phyloP scores from a whole-genome alignment of 257 asterid species.

The Solanum rostratum region DNA sequence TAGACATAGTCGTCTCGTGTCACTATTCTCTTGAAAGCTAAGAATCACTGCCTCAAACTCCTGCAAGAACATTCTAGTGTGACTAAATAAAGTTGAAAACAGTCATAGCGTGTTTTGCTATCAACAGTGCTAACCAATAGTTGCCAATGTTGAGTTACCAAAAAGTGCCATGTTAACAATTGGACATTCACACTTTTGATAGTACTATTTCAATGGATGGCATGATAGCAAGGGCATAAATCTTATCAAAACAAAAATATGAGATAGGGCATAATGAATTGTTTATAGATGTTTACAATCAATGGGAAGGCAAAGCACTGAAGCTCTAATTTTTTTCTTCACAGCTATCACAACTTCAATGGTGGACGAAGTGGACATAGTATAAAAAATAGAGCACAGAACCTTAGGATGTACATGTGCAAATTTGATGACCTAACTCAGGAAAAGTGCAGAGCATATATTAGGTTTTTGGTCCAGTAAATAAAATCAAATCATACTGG shows the following conservation, averaged over 20 bases:
- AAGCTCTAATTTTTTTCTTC: not conserved
- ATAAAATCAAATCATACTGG: not conserved
- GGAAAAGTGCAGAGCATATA: not conserved
- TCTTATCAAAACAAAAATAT: not conserved
- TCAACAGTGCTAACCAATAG: not conserved
- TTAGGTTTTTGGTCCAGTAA: not conserved
- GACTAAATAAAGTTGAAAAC: not conserved
- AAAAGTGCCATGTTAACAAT: not conserved
- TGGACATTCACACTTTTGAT: not conserved
- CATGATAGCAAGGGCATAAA: not conserved
- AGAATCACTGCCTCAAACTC: not conserved
- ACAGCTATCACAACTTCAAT: not conserved
- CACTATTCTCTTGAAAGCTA: not conserved
- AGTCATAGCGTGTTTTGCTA: not conserved
- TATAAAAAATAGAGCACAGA: not conserved
- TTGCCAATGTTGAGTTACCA: not conserved
- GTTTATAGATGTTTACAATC: not conserved
- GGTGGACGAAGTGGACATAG: not conserved
- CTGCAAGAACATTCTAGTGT: conserved; percentile 1
- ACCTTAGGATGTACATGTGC: not conserved
- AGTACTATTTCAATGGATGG: not conserved
- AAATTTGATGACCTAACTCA: not conserved
- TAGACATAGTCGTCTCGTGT: not conserved
- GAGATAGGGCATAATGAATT: not conserved
- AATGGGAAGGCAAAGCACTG: not conserved